Base-by-base conservation (phyloP, 2,329 filamentous ascomycete species). In the Ophiostoma populinum region DNA sequence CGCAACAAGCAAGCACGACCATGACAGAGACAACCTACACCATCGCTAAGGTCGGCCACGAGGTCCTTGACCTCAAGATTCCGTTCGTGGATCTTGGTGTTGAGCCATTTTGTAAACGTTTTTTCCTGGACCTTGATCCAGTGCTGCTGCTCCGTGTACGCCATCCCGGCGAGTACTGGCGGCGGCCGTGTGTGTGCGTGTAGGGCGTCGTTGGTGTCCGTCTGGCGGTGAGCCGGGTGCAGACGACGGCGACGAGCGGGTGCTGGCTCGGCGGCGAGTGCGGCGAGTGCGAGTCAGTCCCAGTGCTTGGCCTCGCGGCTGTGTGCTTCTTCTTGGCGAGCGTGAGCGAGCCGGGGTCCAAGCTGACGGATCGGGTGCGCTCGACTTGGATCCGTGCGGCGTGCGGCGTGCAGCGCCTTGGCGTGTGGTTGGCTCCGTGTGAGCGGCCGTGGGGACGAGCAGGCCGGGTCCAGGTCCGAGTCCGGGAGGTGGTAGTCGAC, bases 31-130 rank as follows among this genome's bases (percentile, higher is more conserved):
- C 11, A 27, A 73, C 80, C 57, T 67, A 92, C 87, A 49, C 90
- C 90, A 61, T 95, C 86, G 50, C 82, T 87, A 40, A 98, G 71
- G 57, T 95, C 90, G 42, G 67, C 66, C 41, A 92, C 83, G 38
- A 98, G 67, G 55, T 94, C 82, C 51, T 82, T 76, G 50, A 95
- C 81, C 49, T 77, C 75, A 43, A 94, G 61, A 37, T 77, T 63
- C 46, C 87, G 74, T 41, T 64, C 68, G 54, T 80, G 77, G 49
- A 98, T 64, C 61, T 98, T 98, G 48, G 83, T 92, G 59, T 98
- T 98, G 46, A 98, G 72, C 90, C 90, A 98, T 81, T 95, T 98
- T 40, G 86, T 93, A 58, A 98, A 98, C 19, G 90, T 98, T 70
- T 95, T 98, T 58, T 95, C 80, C 64, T 95, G 87, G 58, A 93